Evolutionary conservation across 164 flowering plant genomes (phyloP), one percentile per base, ranked within the genome.

Genomic region (Vitis rupestris): DNA sequence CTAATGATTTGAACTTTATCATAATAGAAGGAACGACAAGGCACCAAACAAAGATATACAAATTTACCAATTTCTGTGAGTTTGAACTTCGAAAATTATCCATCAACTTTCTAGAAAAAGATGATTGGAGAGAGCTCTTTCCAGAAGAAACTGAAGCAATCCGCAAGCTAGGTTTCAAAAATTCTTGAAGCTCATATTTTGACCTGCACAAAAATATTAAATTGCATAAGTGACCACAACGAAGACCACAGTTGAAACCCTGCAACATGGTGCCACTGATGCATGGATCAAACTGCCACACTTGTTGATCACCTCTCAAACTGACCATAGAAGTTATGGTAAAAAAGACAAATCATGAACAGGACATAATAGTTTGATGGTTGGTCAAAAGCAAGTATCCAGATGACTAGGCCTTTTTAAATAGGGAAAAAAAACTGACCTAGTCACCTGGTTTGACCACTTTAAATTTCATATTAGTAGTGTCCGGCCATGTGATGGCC

Each of bases 111-210:
- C 75, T 78, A 30, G 96, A 89, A 71, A 81, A 75, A 76, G 86
- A 85, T 63, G 88, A 23, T 74, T 83, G 79, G 48, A 83, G 73
- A 76, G 90, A 79, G 73, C 72, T 72, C 79, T 66, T 84, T 73
- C 74, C 80, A 59, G 93, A 79, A 37, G 84, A 29, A 53, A n/a
- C 19, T 48, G 91, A 85, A 29, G 76, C 31, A 53, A 95, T 95
- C 76, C 98, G 86, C 90, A 95, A 81, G 81, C 98, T 93, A 58
- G 97, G 98, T 72, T 95, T 91, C 86, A 95, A 59, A 76, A 95
- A 95, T 76, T 88, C 96, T 81, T 95, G 99, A 70, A 69, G 86
- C 81, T 93, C 97, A 79, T 95, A 95, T 77, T 95, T 95, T 7
- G 93, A 83, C 88, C 99, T 95, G 67, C 74, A 73, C 53, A 61